These are phyloP conservation scores for Eimeria falciformis DNA, from an alignment of 169 alveolate genomes.

Conservation along the genomic window DNA sequence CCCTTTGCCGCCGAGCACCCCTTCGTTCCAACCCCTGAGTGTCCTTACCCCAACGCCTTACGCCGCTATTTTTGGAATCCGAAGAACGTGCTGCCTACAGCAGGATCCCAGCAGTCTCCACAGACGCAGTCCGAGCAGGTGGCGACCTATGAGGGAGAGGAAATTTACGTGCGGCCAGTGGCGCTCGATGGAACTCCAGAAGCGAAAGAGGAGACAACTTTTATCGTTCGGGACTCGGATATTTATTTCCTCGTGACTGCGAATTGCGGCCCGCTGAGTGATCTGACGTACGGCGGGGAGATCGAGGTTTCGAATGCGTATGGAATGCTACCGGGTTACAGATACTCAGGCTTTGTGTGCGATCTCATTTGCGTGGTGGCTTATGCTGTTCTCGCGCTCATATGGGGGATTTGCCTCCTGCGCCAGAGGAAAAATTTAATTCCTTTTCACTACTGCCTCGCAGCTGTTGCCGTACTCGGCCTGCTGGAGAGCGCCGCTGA, in stretches of 20 bases:
- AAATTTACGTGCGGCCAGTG: background rate
- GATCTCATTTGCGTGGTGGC: background rate
- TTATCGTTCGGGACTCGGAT: conserved; percentile 6
- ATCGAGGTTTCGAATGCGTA: conserved; percentile 20
- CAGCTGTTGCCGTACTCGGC: conserved; percentile 22
- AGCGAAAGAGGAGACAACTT: background rate
- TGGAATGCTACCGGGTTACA: conserved; percentile 45
- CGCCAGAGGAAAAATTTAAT: conserved; percentile 17
- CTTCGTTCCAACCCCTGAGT: background rate
- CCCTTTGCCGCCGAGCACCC: conserved; percentile 1
- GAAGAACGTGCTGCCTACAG: too few species aligned
- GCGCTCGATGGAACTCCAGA: background rate
- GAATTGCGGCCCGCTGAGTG: conserved; percentile 42
- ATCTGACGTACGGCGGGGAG: conserved; percentile 4
- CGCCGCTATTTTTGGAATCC: background rate
- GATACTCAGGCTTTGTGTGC: conserved; percentile 11
- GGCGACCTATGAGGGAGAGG: background rate
- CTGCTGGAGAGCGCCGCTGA: conserved; percentile 32
- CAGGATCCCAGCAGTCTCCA: background rate
- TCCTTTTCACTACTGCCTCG: conserved; percentile 19
- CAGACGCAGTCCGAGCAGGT: background rate
- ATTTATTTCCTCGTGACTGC: conserved; percentile 47
- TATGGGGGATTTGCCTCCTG: conserved; percentile 14
- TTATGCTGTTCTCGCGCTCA: background rate
- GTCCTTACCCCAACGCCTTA: background rate